These are phyloP conservation scores for Globisporangium parvum DNA, from an alignment of 352 stramenopile genomes.

Conservation along the genomic window DNA sequence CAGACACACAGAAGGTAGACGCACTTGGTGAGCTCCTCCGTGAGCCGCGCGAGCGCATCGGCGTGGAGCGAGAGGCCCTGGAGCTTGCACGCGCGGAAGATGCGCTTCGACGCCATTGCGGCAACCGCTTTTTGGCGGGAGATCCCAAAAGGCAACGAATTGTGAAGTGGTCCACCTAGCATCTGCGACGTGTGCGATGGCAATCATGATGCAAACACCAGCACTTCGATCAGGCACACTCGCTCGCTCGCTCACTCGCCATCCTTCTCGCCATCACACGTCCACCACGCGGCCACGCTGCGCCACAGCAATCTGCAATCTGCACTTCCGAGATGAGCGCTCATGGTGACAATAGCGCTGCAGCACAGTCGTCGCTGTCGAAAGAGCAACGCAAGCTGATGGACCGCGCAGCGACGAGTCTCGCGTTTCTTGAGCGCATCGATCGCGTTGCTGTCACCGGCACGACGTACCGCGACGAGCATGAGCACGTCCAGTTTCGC, in stretches of 20 bases:
- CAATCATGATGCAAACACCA: neutral
- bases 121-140: neutral
- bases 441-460: conserved; percentile 4
- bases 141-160: too few relatives aligned
- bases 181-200: neutral
- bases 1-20: neutral
- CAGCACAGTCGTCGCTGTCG: neutral
- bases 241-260: neutral
- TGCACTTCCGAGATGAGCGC: neutral
- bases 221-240: neutral
- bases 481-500: conserved; percentile 9
- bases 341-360: neutral
- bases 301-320: neutral
- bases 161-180: neutral
- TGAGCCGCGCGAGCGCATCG: conserved; percentile 57
- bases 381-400: conserved; percentile 13
- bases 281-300: neutral
- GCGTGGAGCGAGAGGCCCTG: conserved; percentile 76
- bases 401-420: conserved; percentile 3
- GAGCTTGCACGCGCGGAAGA: conserved; percentile 82
- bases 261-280: too few relatives aligned
- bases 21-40: conserved; percentile 60
- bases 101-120: conserved; percentile 62
- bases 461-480: conserved; percentile 8
- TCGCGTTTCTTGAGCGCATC: conserved; percentile 14